Conservation (phyloP, 2,329 filamentous ascomycete species). For the Epichloe sibirici region DNA sequence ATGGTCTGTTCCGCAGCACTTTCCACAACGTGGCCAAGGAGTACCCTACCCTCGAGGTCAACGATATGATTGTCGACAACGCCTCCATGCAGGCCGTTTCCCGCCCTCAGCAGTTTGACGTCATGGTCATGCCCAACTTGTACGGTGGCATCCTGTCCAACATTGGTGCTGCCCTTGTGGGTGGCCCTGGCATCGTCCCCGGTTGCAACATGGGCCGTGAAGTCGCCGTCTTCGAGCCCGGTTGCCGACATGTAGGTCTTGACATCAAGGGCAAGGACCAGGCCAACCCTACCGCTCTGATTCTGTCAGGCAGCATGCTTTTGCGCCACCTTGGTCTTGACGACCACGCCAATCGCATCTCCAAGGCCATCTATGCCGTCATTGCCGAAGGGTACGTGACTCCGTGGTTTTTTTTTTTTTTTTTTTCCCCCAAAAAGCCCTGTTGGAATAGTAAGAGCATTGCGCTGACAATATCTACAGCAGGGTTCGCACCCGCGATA, state of each 20-base stretch:
- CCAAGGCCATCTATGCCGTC: constrained; percentile 64
- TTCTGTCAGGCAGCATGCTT: constrained; percentile 94
- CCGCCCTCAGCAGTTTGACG: constrained; percentile 94
- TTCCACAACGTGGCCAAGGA: constrained; percentile 90
- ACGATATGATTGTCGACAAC: constrained; percentile 99
- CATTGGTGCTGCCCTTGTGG: constrained; percentile 93
- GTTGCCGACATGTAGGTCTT: constrained; percentile 96
- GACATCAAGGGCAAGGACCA: constrained; percentile 99
- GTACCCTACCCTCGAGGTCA: constrained; percentile 88
- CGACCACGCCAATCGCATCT: constrained; percentile 96
- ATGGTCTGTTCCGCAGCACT: constrained; percentile 96
- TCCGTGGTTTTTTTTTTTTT: not conserved
- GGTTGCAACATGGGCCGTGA: constrained; percentile 99
- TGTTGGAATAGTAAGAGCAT: not conserved
- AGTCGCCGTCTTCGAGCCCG: constrained; percentile 95
- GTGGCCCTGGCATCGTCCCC: constrained; percentile 91
- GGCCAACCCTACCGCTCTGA: constrained; percentile 92
- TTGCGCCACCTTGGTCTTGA: constrained; percentile 93
- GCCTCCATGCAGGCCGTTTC: constrained; percentile 99
- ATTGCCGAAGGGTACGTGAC: constrained; percentile 77
- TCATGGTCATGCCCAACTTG: constrained; percentile 99
- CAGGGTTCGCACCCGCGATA: constrained; percentile 81
- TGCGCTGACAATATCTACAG: constrained; percentile 39
- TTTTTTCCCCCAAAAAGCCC: not conserved
- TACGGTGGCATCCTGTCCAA: constrained; percentile 99